Evolutionary conservation across 106 monocot species (phyloP), one percentile per base, ranked within the genome.

Genomic region (Iris macrosiphon): DNA sequence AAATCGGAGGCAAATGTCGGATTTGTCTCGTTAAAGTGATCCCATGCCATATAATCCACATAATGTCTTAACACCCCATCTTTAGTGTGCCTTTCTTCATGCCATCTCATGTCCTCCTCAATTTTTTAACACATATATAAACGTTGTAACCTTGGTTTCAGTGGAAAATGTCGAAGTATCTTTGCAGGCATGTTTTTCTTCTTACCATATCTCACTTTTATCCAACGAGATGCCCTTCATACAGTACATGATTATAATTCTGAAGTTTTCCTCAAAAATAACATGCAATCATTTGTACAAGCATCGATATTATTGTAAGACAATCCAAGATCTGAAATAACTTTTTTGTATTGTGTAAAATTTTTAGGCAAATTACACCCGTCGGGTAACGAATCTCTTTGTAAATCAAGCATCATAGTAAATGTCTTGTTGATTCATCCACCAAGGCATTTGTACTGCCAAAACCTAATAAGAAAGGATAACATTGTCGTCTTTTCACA

Each of bases 401-500:
- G n/a, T 20, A 47, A 17, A 2, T 61, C 22, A 22, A 61, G 28
- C 0, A 55, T 17, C 40, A 55, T 54, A 1, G 13, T 20, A 32
- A 55, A 65, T 19, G 25, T 27, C 24, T 64, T 65, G 16, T 55
- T 45, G n/a, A 18, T 55, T 42, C 42, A 55, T 11, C 54, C 54
- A 55, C 40, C 15, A 10, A 55, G 23, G 23, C 20, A 54, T 16
- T 65, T 65, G 10, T 42, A 6, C 6, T 42, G 39, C 25, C 2
- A 28, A 14, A 59, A 11, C 2, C 16, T 23, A 18, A 59, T 23
- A 5, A 56, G 7, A 17, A 56, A 38, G 11, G 16, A 35, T 11
- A 35, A 23, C 56, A 22, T 56, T 20, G 19, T 4, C 19, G 35
- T 56, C 22, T n/a, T n/a, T n/a, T 38, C 17, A 19, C 42, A 42